Evolutionary conservation across 2,329 filamentous ascomycete genomes (phyloP), one percentile per base, ranked within the genome.

Genomic region (Apiospora malaysiana): DNA sequence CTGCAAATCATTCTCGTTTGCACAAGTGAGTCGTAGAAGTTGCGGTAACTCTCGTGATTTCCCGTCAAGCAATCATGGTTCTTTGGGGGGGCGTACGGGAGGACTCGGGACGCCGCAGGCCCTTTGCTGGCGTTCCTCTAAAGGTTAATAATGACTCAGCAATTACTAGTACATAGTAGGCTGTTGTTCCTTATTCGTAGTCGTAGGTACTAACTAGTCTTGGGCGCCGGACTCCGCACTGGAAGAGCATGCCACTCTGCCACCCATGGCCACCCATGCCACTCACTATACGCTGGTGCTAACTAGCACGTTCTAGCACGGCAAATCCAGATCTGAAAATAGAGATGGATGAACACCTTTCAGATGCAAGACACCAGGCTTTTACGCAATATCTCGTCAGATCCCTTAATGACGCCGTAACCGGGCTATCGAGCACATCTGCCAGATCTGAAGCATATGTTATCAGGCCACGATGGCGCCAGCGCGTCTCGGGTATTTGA

Each of bases 401-500:
- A 56, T 42, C 32, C 32, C 32, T 40, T 40, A 8, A 5, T 40
- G 27, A 63, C 56, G 56, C 32, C 32, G 40, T 63, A 40, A n/a
- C 27, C 32, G 40, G 32, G 56, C 56, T 63, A 40, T 23, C 37
- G 32, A 63, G 32, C 5, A 23, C 2, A 45, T 63, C 27, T 63
- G 32, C 56, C 32, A 40, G 27, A 40, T 63, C 56, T 40, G 56
- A 21, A 47, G 66, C 42, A 23, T 23, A 68, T 68, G 32, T 43
- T 47, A 37, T 71, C 70, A 71, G 56, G 70, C 70, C 70, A 71
- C 68, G 42, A 69, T 71, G 67, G 49, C 45, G 46, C 68, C 56
- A 67, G 66, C 46, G 7, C 42, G 56, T 40, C 56, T 63, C 27
- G 56, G 56, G 56, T 63, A 63, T 63, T 63, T 49, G 49, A 40